Evolutionary conservation across 139 green algal species (phyloP).

Genomic region (Chlamydomonas schloesseri): DNA sequence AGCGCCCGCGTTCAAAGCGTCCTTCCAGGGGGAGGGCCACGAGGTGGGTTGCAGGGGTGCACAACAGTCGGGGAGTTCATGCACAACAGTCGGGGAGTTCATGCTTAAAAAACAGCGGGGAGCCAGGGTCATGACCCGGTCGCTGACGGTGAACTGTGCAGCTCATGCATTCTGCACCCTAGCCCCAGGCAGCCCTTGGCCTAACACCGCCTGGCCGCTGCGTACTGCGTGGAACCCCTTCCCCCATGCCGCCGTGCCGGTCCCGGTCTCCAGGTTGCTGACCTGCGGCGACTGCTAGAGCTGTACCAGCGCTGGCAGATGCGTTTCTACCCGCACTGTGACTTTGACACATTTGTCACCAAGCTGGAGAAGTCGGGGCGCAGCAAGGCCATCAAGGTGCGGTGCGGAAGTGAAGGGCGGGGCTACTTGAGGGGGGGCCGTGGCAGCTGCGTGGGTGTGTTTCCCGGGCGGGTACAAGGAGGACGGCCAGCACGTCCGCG

Average conservation of each 20-base stretch:
- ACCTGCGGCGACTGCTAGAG: conserved; percentile 67
- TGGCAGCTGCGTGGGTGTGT: not conserved
- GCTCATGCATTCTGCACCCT: too few relatives aligned
- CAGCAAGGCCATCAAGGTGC: conserved; percentile 56
- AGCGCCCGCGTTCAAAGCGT: conserved; percentile 16
- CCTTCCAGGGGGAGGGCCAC: conserved; percentile 43
- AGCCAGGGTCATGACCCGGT: too few relatives aligned
- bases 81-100: too few relatives aligned
- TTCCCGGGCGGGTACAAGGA: not conserved
- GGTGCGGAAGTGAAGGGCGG: not conserved
- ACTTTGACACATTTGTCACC: conserved; percentile 62
- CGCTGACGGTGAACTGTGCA: too few relatives aligned
- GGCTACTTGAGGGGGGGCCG: not conserved
- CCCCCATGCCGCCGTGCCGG: not conserved
- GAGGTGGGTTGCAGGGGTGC: conserved; percentile 11
- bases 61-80: too few relatives aligned
- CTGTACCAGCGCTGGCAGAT: conserved; percentile 67
- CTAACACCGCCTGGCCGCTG: too few relatives aligned
- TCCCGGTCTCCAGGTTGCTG: conserved; percentile 46
- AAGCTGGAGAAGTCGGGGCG: conserved; percentile 66
- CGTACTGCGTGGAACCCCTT: too few relatives aligned
- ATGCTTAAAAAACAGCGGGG: too few relatives aligned
- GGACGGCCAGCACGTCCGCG: too few relatives aligned
- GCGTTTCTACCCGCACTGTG: conserved; percentile 61
- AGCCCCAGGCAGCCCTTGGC: too few relatives aligned